A percentile compares a stretch with the other conserved stretches of the same genome.
phyloP scores from a whole-genome alignment of 2,329 filamentous ascomycete species.

The Stachybotrys chlorohalonatus region DNA sequence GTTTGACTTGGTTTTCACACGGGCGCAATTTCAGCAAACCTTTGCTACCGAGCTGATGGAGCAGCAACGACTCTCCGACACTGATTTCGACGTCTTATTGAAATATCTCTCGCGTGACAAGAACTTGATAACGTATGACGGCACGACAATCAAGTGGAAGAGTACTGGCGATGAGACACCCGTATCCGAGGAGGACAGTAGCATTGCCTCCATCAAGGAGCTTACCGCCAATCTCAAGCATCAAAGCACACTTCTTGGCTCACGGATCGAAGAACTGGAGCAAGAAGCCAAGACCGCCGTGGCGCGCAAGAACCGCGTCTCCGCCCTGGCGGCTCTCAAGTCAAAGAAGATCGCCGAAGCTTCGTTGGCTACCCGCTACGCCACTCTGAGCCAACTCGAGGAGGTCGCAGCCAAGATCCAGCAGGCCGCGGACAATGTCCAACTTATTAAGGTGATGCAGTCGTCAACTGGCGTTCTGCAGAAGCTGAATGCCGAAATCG shows the following conservation, averaged over 20 bases:
- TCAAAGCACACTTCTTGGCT: slow-evolving; percentile 58
- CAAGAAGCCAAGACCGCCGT: slow-evolving; percentile 62
- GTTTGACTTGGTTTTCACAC: slow-evolving; percentile 61
- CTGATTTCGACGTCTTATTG: slow-evolving; percentile 62
- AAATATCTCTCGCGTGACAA: slow-evolving; percentile 62
- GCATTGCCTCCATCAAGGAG: slow-evolving; percentile 76
- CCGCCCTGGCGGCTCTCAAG: slow-evolving; percentile 69
- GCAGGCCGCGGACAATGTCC: slow-evolving; percentile 75
- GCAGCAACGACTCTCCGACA: slow-evolving; percentile 43
- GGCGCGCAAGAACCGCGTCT: slow-evolving; percentile 59
- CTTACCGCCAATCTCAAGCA: slow-evolving; percentile 66
- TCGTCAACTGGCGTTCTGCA: slow-evolving; percentile 64
- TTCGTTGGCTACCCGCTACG: slow-evolving; percentile 61
- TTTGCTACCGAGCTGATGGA: slow-evolving; percentile 45
- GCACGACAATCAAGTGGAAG: slow-evolving; percentile 67
- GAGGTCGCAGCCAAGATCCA: slow-evolving; percentile 76
- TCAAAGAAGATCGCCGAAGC: slow-evolving; percentile 76
- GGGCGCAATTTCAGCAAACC: slow-evolving; percentile 50
- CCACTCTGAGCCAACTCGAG: slow-evolving; percentile 73
- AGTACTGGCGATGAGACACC: slow-evolving; percentile 33
- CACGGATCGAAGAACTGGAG: slow-evolving; percentile 57
- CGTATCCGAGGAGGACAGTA: slow-evolving; percentile 70
- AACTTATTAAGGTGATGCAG: slow-evolving; percentile 76
- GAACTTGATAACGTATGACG: slow-evolving; percentile 48
- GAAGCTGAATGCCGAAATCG: slow-evolving; percentile 65